Evolutionary conservation across 192 early-diverging fungal species (phyloP).

Genomic region (Mortierella antarctica): DNA sequence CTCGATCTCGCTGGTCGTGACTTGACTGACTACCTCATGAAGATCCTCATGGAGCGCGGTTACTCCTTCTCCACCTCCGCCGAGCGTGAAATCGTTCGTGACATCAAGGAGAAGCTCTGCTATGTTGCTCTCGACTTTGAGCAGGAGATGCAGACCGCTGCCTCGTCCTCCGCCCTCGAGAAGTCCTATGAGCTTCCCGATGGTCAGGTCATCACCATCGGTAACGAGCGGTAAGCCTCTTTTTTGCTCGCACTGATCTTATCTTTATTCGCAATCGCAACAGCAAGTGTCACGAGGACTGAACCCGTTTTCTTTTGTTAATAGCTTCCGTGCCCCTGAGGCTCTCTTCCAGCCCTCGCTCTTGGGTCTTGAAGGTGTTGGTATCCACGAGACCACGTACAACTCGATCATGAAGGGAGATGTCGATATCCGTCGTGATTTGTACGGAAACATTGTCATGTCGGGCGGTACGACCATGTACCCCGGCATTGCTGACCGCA

Average conservation of each 20-base stretch:
- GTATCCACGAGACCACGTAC: slow-evolving; percentile 98
- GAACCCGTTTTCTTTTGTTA: slow-evolving; percentile 5
- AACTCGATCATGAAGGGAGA: slow-evolving; percentile 98
- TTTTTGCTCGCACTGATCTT: slow-evolving; percentile 1
- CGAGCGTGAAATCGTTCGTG: slow-evolving; percentile 98
- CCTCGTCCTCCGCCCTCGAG: slow-evolving; percentile 91
- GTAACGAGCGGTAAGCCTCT: slow-evolving; percentile 82
- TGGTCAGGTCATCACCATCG: slow-evolving; percentile 98
- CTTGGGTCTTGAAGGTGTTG: slow-evolving; percentile 89
- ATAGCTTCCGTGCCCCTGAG: slow-evolving; percentile 93
- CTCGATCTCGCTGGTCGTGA: slow-evolving; percentile 97
- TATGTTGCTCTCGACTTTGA: slow-evolving; percentile 98
- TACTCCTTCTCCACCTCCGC: slow-evolving; percentile 96
- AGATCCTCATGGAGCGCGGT: slow-evolving; percentile 95
- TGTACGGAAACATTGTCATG: slow-evolving; percentile 96
- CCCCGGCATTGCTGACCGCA: slow-evolving; percentile 96
- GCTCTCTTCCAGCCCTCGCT: slow-evolving; percentile 97
- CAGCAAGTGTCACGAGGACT: not conserved
- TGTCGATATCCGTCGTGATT: slow-evolving; percentile 95
- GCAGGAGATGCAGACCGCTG: slow-evolving; percentile 96
- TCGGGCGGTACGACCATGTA: slow-evolving; percentile 99
- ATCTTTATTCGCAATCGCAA: too few relatives aligned
- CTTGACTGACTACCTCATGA: slow-evolving; percentile 94
- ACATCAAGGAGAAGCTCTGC: slow-evolving; percentile 99
- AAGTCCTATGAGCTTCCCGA: slow-evolving; percentile 99